Evolutionary conservation across 352 stramenopile genomes (phyloP).

Genomic region (Phytopythium mirpurense): DNA sequence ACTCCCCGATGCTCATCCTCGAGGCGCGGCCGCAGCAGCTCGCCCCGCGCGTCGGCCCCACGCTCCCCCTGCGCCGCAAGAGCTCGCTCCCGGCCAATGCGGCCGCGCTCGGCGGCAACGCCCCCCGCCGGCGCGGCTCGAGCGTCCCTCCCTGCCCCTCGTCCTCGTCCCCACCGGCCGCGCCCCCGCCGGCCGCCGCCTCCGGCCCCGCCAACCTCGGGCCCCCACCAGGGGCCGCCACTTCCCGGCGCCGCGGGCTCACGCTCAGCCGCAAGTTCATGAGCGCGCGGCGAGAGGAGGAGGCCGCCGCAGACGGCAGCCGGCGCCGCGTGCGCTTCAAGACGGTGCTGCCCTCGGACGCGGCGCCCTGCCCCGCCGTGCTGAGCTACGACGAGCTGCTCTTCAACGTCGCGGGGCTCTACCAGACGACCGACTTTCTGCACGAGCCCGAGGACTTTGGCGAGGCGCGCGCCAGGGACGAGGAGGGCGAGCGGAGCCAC

Average conservation of each 20-base stretch:
- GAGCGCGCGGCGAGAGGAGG: not conserved
- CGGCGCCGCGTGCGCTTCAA: conserved; percentile 46
- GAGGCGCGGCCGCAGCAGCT: not conserved
- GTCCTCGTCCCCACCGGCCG: not conserved
- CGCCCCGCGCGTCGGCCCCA: not conserved
- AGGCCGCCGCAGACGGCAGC: not conserved
- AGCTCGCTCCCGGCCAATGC: conserved; percentile 13
- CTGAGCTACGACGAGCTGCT: conserved; percentile 56
- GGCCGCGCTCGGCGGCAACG: not conserved
- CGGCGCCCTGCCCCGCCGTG: conserved; percentile 25
- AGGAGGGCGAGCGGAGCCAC: not conserved
- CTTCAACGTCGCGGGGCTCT: conserved; percentile 48
- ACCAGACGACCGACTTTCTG: conserved; percentile 51
- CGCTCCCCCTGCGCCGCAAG: conserved; percentile 18
- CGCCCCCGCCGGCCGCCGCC: not conserved
- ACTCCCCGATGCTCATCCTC: conserved; percentile 13
- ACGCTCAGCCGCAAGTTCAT: conserved; percentile 6
- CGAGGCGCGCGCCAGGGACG: not conserved
- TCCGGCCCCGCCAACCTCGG: not conserved
- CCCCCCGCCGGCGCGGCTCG: conserved; percentile 11
- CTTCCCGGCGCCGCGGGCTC: conserved; percentile 1
- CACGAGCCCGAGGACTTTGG: conserved; percentile 37
- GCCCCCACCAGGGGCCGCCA: conserved; percentile 2
- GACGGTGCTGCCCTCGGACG: conserved; percentile 32
- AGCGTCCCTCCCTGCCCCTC: conserved; percentile 11